Conservation (phyloP, 495 filamentous ascomycete species). For the Xylaria bambusicola region DNA sequence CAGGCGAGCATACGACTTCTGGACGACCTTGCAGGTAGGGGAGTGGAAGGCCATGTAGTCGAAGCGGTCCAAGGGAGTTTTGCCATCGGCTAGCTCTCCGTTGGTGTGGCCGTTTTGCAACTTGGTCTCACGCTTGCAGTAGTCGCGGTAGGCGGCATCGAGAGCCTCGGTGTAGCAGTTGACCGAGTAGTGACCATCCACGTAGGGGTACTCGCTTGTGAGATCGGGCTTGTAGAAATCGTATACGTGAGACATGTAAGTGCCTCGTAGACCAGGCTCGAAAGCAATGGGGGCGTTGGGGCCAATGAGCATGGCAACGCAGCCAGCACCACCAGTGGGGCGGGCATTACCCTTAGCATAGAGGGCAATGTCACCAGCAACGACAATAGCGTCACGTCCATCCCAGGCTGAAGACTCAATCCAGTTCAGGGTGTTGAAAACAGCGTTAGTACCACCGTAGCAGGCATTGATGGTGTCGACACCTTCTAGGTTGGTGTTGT, state of each 20-base stretch:
- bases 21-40: conserved; percentile 95
- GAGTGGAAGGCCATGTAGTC: conserved; percentile 96
- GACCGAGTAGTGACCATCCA: conserved; percentile 94
- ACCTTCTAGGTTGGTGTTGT: conserved; percentile 90
- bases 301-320: conserved; percentile 91
- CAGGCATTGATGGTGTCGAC: conserved; percentile 96
- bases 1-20: conserved; percentile 92
- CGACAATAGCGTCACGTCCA: conserved; percentile 88
- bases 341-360: conserved; percentile 96
- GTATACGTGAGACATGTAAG: conserved; percentile 93
- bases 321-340: conserved; percentile 93
- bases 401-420: conserved; percentile 98
- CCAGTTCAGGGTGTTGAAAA: conserved; percentile 98
- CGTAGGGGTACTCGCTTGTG: conserved; percentile 95
- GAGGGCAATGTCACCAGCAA: conserved; percentile 95
- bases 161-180: conserved; percentile 95
- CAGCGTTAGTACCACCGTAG: conserved; percentile 96
- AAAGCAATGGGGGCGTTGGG: conserved; percentile 89
- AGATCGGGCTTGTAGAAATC: conserved; percentile 99
- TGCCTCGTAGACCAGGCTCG: conserved; percentile 88
- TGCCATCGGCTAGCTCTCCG: conserved; percentile 55
- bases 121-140: conserved; percentile 77
- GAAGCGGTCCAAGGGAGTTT: conserved; percentile 85
- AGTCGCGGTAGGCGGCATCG: conserved; percentile 94
- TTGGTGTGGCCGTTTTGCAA: conserved; percentile 64